These are phyloP conservation scores for Monosporascus sp. DNA, from an alignment of 2,329 filamentous ascomycete genomes.

Conservation along the genomic window DNA sequence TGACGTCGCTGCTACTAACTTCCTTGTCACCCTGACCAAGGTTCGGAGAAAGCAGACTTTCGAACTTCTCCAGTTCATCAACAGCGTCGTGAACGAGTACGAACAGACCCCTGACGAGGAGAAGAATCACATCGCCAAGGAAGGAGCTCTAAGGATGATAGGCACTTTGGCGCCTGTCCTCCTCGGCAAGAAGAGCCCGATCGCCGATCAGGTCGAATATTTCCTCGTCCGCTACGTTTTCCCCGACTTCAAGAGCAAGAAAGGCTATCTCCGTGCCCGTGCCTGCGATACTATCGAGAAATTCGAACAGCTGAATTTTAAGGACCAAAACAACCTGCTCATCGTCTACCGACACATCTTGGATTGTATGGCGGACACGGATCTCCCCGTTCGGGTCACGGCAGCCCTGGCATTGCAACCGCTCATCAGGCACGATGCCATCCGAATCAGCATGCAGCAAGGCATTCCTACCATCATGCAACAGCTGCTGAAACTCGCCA, in stretches of 20 bases:
- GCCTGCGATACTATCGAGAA: constrained; percentile 98
- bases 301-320: constrained; percentile 95
- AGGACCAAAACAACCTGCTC: constrained; percentile 91
- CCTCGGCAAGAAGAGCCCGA: constrained; percentile 95
- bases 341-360: constrained; percentile 96
- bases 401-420: constrained; percentile 92
- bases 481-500: constrained; percentile 91
- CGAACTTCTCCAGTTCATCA: constrained; percentile 90
- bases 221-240: constrained; percentile 98
- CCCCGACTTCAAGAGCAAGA: constrained; percentile 89
- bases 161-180: constrained; percentile 92
- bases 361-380: constrained; percentile 93
- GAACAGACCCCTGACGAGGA: constrained; percentile 77
- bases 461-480: constrained; percentile 99
- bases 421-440: constrained; percentile 90
- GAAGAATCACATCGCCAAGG: constrained; percentile 93
- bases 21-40: constrained; percentile 92
- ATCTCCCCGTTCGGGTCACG: constrained; percentile 88
- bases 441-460: constrained; percentile 91
- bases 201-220: constrained; percentile 95
- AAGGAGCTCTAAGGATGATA: constrained; percentile 95
- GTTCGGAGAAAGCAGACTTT: constrained; percentile 93
- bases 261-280: constrained; percentile 88
- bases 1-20: constrained; percentile 93
- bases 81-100: constrained; percentile 89